Evolutionary conservation across 495 filamentous ascomycete genomes (phyloP), one percentile per base, ranked within the genome.

Genomic region (Podospora didyma): DNA sequence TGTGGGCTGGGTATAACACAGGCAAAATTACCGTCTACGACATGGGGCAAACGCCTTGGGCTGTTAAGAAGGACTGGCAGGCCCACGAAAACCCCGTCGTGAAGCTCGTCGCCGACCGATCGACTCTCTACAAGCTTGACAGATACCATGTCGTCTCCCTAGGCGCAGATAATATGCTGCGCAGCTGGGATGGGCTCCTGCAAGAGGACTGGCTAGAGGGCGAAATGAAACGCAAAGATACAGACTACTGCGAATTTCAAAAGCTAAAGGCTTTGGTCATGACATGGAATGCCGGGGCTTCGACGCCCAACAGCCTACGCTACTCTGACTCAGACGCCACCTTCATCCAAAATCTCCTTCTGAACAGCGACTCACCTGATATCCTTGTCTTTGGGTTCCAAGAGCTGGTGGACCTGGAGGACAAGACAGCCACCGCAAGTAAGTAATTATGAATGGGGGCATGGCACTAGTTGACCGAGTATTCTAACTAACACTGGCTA

Each of bases 11-110:
- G 7, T 97, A 90, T 71, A 96, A 92, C 65, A 96, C 88, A 2
- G 94, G 94, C n/a, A 96, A 88, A 84, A 85, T 96, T 26, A 91
- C 90, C 59, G 88, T 97, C 12, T 98, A 96, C 66, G 92, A 97
- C 65, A 87, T 89, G 26, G 80, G 70, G 7, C 81, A 83, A 22
- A 86, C 82, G 34, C 94, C 95, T 0, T 98, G 94, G 94, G 81
- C 75, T 7, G 85, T 93, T 14, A 87, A 87, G 74, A 98, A 98
- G 72, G 91, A 96, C 61, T 98, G 93, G 93, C 82, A 84, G 58
- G 93, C 91, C 28, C 92, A 96, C 70, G 86, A 87, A 22, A 88
- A 86, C 54, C 88, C 92, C 14, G 86, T 96, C 3, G 81, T 86
- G 41, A 82, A 82, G 48, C 82, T 98, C 17, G 74, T 88, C 47